Evolutionary conservation across 2,329 filamentous ascomycete species (phyloP).

Genomic region (Colletotrichum sansevieriae): DNA sequence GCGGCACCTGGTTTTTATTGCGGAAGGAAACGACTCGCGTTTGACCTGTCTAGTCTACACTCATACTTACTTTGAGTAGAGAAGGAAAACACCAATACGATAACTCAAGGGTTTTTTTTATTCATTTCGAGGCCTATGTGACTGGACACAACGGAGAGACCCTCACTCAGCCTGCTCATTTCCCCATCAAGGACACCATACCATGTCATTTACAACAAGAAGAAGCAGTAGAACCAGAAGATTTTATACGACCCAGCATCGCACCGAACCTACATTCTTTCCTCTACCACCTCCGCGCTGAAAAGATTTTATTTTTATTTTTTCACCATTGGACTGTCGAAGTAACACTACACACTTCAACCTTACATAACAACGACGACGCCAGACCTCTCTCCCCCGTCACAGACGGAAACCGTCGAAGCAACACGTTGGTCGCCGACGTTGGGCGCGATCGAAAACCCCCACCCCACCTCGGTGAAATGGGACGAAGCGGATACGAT

Average conservation of each 20-base stretch:
- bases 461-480: not conserved
- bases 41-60: not conserved
- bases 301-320: not conserved
- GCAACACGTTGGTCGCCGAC: no score
- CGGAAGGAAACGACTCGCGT: not conserved
- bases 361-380: no score
- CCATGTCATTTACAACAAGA: conserved; percentile 37
- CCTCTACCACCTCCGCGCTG: conserved; percentile 27
- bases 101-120: no score
- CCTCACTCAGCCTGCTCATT: not conserved
- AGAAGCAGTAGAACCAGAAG: conserved; percentile 11
- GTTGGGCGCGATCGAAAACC: no score
- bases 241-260: not conserved
- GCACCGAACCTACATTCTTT: not conserved
- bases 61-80: no score
- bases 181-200: conserved; percentile 6
- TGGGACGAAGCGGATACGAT: conserved; percentile 42
- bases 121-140: no score
- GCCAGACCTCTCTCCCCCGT: no score
- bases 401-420: no score
- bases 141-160: no score
- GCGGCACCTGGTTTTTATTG: not conserved
- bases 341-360: not conserved
- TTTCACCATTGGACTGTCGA: no score
- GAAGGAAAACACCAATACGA: no score